Conservation (phyloP, 345 rosid species). For the Dipteronia dyeriana region DNA sequence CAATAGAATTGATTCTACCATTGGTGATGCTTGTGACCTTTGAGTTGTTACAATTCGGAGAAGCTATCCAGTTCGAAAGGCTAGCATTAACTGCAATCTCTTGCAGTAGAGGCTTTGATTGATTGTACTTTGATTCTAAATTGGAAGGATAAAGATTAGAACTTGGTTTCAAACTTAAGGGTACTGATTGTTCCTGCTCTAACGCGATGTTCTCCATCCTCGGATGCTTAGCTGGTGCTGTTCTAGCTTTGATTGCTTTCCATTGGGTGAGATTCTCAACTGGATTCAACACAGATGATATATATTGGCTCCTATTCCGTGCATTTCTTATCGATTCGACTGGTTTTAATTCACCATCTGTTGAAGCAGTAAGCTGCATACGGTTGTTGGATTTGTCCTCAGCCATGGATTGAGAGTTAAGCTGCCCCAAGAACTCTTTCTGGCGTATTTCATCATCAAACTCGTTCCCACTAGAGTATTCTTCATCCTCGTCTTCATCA, state of each 20-base stretch:
- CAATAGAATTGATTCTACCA: slow-evolving; percentile 11
- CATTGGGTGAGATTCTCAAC: slow-evolving; percentile 78
- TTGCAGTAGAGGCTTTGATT: slow-evolving; percentile 39
- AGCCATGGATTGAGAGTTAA: background rate
- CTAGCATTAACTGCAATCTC: slow-evolving; percentile 68
- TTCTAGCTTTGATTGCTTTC: slow-evolving; percentile 79
- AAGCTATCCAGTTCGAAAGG: slow-evolving; percentile 72
- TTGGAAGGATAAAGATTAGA: slow-evolving; percentile 9
- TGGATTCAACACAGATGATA: slow-evolving; percentile 69
- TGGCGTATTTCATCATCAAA: slow-evolving; percentile 24
- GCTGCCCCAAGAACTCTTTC: slow-evolving; percentile 16
- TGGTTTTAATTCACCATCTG: slow-evolving; percentile 23
- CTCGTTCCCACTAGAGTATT: slow-evolving; percentile 19
- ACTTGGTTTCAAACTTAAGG: slow-evolving; percentile 21
- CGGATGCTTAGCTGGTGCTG: slow-evolving; percentile 32
- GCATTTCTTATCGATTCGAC: slow-evolving; percentile 29
- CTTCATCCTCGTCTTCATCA: slow-evolving; percentile 24
- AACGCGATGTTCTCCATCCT: slow-evolving; percentile 60
- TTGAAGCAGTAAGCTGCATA: slow-evolving; percentile 14
- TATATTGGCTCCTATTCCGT: slow-evolving; percentile 45
- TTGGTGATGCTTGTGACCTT: slow-evolving; percentile 16
- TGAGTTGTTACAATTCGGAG: slow-evolving; percentile 20
- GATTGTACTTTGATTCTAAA: slow-evolving; percentile 21
- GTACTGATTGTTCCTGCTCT: slow-evolving; percentile 23
- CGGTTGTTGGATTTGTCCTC: slow-evolving; percentile 21